Evolutionary conservation across 352 stramenopile species (phyloP).

Genomic region (Thraustochytrium sp.): DNA sequence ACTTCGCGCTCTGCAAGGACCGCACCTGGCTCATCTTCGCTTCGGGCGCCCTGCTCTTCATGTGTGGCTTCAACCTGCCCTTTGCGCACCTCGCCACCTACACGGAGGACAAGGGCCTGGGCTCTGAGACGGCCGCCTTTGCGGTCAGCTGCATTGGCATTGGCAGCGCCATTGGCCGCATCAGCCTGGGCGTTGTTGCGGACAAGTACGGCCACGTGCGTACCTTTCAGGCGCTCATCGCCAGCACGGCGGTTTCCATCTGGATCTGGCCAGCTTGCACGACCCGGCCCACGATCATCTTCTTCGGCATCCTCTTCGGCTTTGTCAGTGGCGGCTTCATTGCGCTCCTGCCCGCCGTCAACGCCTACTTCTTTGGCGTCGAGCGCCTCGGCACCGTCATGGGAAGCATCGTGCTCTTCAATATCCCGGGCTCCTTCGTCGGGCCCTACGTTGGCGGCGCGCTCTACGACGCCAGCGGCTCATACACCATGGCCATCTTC

Average conservation of each 20-base stretch:
- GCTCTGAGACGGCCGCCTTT: background rate
- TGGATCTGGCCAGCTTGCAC: background rate
- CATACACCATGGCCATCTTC: background rate
- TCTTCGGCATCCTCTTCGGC: slow-evolving; percentile 21
- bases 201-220: slow-evolving; percentile 11
- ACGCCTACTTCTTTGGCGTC: slow-evolving; percentile 3
- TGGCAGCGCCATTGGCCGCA: slow-evolving; percentile 12
- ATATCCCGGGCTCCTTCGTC: slow-evolving; percentile 11
- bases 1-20: background rate
- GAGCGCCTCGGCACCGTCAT: slow-evolving; percentile 20
- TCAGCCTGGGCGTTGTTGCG: slow-evolving; percentile 4
- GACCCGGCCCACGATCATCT: slow-evolving; percentile 9
- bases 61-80: slow-evolving; percentile 10
- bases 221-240: slow-evolving; percentile 4
- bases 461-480: slow-evolving; percentile 3
- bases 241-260: background rate
- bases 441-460: background rate
- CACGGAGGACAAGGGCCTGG: background rate
- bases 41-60: background rate
- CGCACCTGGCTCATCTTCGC: background rate
- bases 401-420: slow-evolving; percentile 3
- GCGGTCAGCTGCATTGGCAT: slow-evolving; percentile 15
- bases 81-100: slow-evolving; percentile 10
- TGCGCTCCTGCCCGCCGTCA: slow-evolving; percentile 20
- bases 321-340: slow-evolving; percentile 28